phyloP scores from a whole-genome alignment of 257 asterid genomes.

The Thymus mandschuricus region DNA sequence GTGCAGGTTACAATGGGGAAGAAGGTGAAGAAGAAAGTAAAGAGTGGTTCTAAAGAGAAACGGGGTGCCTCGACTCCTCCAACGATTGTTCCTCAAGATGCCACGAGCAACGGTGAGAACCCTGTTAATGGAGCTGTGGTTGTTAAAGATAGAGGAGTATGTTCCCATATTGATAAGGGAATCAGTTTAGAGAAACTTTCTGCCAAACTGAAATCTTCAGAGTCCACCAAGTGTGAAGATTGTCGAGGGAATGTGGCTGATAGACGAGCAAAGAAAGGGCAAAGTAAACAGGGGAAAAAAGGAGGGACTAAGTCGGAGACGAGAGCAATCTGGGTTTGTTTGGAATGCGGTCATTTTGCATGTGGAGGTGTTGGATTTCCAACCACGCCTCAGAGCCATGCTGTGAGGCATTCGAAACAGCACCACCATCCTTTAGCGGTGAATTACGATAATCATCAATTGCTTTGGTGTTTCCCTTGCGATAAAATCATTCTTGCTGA shows the following conservation, averaged over 20 bases:
- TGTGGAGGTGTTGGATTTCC: slow-evolving; percentile 95
- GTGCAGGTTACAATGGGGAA: slow-evolving; percentile 76
- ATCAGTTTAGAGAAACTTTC: slow-evolving; percentile 63
- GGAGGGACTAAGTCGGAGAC: slow-evolving; percentile 54
- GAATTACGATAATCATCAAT: slow-evolving; percentile 68
- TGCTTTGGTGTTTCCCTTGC: slow-evolving; percentile 77
- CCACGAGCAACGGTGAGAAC: slow-evolving; percentile 35
- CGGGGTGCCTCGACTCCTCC: slow-evolving; percentile 43
- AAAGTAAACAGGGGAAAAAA: slow-evolving; percentile 69
- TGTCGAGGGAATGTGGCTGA: slow-evolving; percentile 65
- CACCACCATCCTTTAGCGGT: slow-evolving; percentile 68
- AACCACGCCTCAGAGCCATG: slow-evolving; percentile 74
- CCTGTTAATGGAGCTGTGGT: slow-evolving; percentile 42
- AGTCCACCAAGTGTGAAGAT: slow-evolving; percentile 63
- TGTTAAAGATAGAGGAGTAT: slow-evolving; percentile 50
- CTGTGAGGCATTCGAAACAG: slow-evolving; percentile 76
- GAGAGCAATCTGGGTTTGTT: slow-evolving; percentile 82
- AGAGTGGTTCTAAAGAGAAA: slow-evolving; percentile 65
- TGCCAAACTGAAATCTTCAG: slow-evolving; percentile 51
- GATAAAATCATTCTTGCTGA: slow-evolving; percentile 50
- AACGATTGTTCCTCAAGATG: slow-evolving; percentile 30
- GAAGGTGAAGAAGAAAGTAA: slow-evolving; percentile 70
- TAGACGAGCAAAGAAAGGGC: slow-evolving; percentile 58
- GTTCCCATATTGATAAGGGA: slow-evolving; percentile 70
- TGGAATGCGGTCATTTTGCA: slow-evolving; percentile 77